Evolutionary conservation across 176 grass and related monocot species (phyloP).

Genomic region (Musa itinerans): DNA sequence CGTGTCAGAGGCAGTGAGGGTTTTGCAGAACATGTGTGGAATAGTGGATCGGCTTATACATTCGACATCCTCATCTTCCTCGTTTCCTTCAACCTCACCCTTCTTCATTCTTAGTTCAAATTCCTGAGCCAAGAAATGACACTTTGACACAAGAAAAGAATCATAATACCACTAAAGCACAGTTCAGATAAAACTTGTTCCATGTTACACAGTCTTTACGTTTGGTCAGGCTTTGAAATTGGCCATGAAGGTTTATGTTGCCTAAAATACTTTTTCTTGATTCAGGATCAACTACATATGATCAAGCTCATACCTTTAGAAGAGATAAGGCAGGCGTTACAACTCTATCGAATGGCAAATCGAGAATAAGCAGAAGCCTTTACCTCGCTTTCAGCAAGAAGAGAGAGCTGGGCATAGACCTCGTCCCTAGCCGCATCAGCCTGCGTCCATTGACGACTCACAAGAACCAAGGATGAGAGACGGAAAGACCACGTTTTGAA

Average conservation of each 20-base stretch:
- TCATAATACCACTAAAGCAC: background rate
- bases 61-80: conserved; percentile 35
- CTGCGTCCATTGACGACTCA: background rate
- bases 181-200: background rate
- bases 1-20: conserved; percentile 81
- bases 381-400: conserved; percentile 38
- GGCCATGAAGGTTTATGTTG: too few species aligned
- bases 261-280: too few species aligned
- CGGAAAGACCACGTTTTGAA: background rate
- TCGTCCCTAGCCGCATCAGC: background rate
- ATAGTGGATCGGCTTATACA: conserved; percentile 29
- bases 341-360: background rate
- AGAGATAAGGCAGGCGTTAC: background rate
- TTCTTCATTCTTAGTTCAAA: conserved; percentile 22
- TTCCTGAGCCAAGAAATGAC: conserved; percentile 16
- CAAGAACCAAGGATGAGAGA: background rate
- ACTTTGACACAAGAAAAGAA: background rate
- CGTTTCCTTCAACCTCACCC: conserved; percentile 27
- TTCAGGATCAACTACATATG: too few species aligned
- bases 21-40: conserved; percentile 98
- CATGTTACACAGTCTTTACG: background rate
- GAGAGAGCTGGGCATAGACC: background rate
- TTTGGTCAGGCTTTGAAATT: too few species aligned
- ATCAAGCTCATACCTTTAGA: too few species aligned
- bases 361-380: too few species aligned